These are phyloP conservation scores for Salvia hispanica DNA, from an alignment of 257 asterid genomes.

Conservation along the genomic window DNA sequence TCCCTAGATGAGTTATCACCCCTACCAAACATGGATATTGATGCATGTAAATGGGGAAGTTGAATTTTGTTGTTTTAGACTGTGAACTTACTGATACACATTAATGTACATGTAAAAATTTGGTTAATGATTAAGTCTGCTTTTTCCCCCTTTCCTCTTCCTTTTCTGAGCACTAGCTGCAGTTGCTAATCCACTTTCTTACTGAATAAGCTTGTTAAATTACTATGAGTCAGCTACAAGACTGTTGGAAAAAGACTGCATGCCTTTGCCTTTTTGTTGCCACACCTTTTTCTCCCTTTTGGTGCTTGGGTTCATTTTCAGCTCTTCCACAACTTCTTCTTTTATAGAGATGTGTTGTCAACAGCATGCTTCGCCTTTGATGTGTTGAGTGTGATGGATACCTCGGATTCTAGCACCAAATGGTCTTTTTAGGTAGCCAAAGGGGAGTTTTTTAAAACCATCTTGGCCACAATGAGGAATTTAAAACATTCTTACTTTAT, in stretches of 20 bases:
- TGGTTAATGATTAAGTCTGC: slow-evolving; percentile 27
- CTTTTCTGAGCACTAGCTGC: slow-evolving; percentile 17
- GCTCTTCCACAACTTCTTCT: slow-evolving; percentile 25
- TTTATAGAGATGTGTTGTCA: slow-evolving; percentile 18
- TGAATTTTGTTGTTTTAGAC: slow-evolving; percentile 10
- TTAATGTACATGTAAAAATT: slow-evolving; percentile 27
- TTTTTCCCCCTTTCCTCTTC: background rate
- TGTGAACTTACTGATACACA: background rate
- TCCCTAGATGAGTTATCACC: no score
- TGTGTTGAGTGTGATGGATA: slow-evolving; percentile 17
- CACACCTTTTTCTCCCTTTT: slow-evolving; percentile 25
- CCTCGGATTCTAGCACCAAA: slow-evolving; percentile 12
- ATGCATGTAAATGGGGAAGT: background rate
- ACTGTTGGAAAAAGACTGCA: slow-evolving; percentile 33
- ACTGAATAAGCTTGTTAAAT: slow-evolving; percentile 34
- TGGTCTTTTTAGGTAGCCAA: background rate
- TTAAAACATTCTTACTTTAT: slow-evolving; percentile 8
- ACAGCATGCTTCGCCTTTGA: slow-evolving; percentile 30
- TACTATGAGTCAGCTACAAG: slow-evolving; percentile 33
- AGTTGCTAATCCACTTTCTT: slow-evolving; percentile 30
- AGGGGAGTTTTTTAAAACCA: background rate
- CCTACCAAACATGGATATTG: no score
- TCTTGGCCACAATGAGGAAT: slow-evolving; percentile 8
- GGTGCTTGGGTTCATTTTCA: slow-evolving; percentile 26
- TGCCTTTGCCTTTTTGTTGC: slow-evolving; percentile 33